Conservation (phyloP, 495 filamentous ascomycete genomes). For the Aspergillus homomorphus region DNA sequence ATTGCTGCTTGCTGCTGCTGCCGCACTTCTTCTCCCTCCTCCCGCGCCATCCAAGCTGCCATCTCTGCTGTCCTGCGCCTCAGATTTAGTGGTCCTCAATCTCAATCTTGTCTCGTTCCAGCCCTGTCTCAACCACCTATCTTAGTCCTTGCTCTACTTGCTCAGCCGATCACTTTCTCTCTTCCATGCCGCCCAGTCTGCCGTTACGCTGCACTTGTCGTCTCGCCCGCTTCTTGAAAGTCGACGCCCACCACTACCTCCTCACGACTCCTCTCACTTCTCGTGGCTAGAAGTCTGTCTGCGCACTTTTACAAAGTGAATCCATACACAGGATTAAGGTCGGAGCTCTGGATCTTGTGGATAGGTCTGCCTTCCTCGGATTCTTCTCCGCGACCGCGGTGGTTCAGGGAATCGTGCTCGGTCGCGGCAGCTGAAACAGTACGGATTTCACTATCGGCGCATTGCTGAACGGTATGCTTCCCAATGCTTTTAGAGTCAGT, state of each 20-base stretch:
- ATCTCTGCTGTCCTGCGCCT: slow-evolving; percentile 4
- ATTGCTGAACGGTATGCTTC: slow-evolving; percentile 48
- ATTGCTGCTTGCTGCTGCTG: slow-evolving; percentile 4
- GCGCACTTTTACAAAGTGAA: slow-evolving; percentile 11
- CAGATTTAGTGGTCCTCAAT: slow-evolving; percentile 2
- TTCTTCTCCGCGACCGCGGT: slow-evolving; percentile 24
- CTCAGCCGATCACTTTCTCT: slow-evolving; percentile 14
- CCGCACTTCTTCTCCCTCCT: slow-evolving; percentile 24
- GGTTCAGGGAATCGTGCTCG: slow-evolving; percentile 34
- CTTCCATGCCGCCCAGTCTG: slow-evolving; percentile 33
- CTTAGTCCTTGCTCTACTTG: slow-evolving; percentile 4
- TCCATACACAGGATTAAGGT: not conserved
- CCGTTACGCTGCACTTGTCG: slow-evolving; percentile 33
- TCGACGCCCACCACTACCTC: slow-evolving; percentile 29
- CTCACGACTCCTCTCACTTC: not conserved
- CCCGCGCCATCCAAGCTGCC: slow-evolving; percentile 9
- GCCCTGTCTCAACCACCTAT: slow-evolving; percentile 8
- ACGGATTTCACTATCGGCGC: slow-evolving; percentile 38
- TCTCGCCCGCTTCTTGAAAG: slow-evolving; percentile 39
- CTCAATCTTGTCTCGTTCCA: slow-evolving; percentile 1
- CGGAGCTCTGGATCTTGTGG: not conserved
- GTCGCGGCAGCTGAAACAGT: slow-evolving; percentile 38
- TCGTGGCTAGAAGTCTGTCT: slow-evolving; percentile 10
- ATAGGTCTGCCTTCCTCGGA: not conserved
- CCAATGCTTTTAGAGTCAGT: slow-evolving; percentile 19